These are phyloP conservation scores for Alternaria gaisen DNA, from an alignment of 2,329 filamentous ascomycete species.

Conservation along the genomic window DNA sequence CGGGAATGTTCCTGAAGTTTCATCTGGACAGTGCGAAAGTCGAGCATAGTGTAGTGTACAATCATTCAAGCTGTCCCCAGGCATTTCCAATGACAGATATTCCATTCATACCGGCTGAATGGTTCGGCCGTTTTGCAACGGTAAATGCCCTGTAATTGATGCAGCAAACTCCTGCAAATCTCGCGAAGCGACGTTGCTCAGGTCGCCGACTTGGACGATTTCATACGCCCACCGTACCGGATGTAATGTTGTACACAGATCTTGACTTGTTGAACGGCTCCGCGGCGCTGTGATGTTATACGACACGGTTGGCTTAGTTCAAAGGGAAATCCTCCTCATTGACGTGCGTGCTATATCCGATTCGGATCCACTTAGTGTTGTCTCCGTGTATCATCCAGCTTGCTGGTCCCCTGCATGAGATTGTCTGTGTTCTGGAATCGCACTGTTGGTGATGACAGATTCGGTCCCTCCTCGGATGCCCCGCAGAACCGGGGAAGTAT, in stretches of 20 bases:
- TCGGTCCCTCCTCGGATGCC: neutral
- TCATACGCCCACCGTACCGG: neutral
- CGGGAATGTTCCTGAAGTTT: neutral
- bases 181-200: conserved; percentile 7
- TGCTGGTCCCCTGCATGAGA: neutral
- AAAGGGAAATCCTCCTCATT: neutral
- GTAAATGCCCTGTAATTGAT: neutral
- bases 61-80: neutral
- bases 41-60: neutral
- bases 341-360: neutral
- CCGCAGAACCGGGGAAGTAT: neutral
- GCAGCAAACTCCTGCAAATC: neutral
- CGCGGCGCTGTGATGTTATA: conserved; percentile 11
- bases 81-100: neutral
- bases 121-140: neutral
- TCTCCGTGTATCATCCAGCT: neutral
- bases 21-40: neutral
- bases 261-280: conserved; percentile 18
- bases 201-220: conserved; percentile 18
- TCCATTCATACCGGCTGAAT: neutral
- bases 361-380: neutral
- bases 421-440: neutral
- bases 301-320: conserved; percentile 5
- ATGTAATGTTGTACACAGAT: conserved; percentile 18
- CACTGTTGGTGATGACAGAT: neutral